phyloP scores from a whole-genome alignment of 139 green algal genomes.

The Coelastrella sp. region DNA sequence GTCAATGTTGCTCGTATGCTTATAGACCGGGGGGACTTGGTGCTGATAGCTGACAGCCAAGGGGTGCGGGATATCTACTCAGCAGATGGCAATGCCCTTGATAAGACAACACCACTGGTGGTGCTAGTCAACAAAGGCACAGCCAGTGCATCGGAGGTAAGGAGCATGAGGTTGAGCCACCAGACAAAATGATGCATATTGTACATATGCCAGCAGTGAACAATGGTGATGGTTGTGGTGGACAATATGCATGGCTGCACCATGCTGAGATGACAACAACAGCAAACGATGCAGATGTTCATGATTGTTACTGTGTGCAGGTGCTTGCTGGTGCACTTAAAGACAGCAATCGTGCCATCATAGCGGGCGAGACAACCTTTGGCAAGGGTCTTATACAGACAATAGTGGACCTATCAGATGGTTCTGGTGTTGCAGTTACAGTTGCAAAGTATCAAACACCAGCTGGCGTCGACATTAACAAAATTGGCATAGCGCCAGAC shows the following conservation, averaged over 20 bases:
- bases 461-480: slow-evolving; percentile 83
- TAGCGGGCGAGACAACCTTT: slow-evolving; percentile 92
- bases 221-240: too few relatives aligned
- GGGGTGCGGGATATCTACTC: slow-evolving; percentile 93
- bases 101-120: slow-evolving; percentile 67
- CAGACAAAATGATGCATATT: too few relatives aligned
- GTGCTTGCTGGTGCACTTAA: slow-evolving; percentile 95
- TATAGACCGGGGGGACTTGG: slow-evolving; percentile 86
- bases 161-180: too few relatives aligned
- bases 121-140: slow-evolving; percentile 98
- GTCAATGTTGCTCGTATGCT: slow-evolving; percentile 89
- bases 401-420: slow-evolving; percentile 89
- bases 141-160: slow-evolving; percentile 90
- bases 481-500: slow-evolving; percentile 69
- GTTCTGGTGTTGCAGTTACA: slow-evolving; percentile 94
- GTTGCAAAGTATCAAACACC: slow-evolving; percentile 90
- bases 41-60: slow-evolving; percentile 93
- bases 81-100: slow-evolving; percentile 67
- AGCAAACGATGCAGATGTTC: background rate
- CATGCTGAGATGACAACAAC: too few relatives aligned
- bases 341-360: slow-evolving; percentile 83
- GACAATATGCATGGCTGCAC: too few relatives aligned
- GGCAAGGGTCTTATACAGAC: slow-evolving; percentile 99
- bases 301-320: slow-evolving; percentile 51
- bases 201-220: too few relatives aligned